phyloP scores from a whole-genome alignment of 179 eudicot genomes.

The Corrigiola litoralis region DNA sequence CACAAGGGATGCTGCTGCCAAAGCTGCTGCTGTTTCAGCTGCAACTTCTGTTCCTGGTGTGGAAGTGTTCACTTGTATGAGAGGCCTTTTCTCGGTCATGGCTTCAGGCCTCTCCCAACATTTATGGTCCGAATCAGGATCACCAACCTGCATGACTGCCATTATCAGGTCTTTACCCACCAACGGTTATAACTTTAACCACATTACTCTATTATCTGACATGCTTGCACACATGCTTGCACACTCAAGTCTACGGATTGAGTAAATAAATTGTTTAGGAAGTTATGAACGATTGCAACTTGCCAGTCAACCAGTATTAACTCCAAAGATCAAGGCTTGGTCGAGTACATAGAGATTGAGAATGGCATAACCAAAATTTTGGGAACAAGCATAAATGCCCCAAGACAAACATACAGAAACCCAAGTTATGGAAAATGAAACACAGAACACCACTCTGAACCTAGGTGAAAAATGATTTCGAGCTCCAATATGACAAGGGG shows the following conservation, averaged over 20 bases:
- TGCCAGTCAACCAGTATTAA: background rate
- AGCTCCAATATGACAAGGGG: background rate
- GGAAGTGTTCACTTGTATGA: constrained; percentile 60
- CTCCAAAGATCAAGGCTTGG: background rate
- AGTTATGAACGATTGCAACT: background rate
- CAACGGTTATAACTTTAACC: no score
- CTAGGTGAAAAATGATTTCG: background rate
- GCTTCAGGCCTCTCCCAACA: constrained; percentile 95
- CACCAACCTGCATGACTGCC: constrained; percentile 64
- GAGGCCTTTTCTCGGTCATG: constrained; percentile 76
- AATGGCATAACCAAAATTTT: background rate
- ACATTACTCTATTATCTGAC: background rate
- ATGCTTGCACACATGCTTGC: background rate
- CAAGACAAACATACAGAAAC: background rate
- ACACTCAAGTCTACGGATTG: background rate
- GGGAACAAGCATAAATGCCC: background rate
- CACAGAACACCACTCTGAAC: background rate
- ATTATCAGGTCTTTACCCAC: background rate
- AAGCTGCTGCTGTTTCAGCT: constrained; percentile 95
- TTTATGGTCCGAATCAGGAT: constrained; percentile 75
- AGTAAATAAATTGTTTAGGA: background rate
- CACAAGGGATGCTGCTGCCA: constrained; percentile 95
- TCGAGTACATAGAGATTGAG: background rate
- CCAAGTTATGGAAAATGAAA: background rate
- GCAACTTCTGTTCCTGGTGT: constrained; percentile 93